phyloP scores from a whole-genome alignment of 768 basidiomycete genomes.

The Psilocybe cyanescens region DNA sequence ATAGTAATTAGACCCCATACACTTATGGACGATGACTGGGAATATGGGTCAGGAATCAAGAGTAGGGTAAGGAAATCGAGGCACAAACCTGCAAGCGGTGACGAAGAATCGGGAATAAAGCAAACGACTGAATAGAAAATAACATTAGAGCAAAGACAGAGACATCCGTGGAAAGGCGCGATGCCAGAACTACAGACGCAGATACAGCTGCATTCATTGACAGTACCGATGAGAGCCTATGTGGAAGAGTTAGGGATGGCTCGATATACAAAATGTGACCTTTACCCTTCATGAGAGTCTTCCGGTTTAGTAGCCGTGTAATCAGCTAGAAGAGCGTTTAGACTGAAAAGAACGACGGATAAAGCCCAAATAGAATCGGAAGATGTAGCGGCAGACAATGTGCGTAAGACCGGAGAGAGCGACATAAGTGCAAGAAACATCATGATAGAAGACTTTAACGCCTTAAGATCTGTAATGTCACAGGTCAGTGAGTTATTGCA shows the following conservation, averaged over 20 bases:
- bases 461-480: slow-evolving; percentile 59
- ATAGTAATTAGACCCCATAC: slow-evolving; percentile 60
- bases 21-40: slow-evolving; percentile 48
- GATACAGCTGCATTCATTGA: slow-evolving; percentile 93
- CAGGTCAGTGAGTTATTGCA: slow-evolving; percentile 1
- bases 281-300: slow-evolving; percentile 64
- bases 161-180: slow-evolving; percentile 80
- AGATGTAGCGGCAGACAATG: slow-evolving; percentile 92
- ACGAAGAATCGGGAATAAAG: slow-evolving; percentile 81
- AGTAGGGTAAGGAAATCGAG: slow-evolving; percentile 14
- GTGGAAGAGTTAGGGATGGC: slow-evolving; percentile 16
- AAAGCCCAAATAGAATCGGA: slow-evolving; percentile 98
- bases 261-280: slow-evolving; percentile 8
- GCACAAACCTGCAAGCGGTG: slow-evolving; percentile 65
- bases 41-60: slow-evolving; percentile 12
- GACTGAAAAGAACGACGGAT: slow-evolving; percentile 79
- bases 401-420: slow-evolving; percentile 88
- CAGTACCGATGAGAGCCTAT: slow-evolving; percentile 78
- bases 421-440: slow-evolving; percentile 90
- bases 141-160: slow-evolving; percentile 90
- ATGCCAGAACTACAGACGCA: slow-evolving; percentile 91
- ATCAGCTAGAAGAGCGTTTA: slow-evolving; percentile 85
- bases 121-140: slow-evolving; percentile 82
- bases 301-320: slow-evolving; percentile 59
- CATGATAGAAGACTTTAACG: slow-evolving; percentile 80